phyloP scores from a whole-genome alignment of 208 protist species.

The Leishmania martiniquensis region DNA sequence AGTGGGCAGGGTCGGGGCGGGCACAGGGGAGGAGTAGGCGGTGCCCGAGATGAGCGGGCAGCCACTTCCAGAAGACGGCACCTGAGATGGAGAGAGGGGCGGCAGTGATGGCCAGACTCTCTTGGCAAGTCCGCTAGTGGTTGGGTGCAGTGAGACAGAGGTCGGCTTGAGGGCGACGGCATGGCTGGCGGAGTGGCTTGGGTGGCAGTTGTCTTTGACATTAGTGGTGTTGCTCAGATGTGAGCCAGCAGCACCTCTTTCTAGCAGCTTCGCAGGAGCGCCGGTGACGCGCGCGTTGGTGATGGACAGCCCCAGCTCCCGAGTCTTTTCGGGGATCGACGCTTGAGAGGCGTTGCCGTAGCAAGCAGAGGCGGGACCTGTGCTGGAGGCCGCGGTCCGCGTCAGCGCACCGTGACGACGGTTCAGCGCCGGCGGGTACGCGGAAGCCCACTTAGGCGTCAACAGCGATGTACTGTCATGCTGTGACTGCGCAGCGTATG shows the following conservation, averaged over 20 bases:
- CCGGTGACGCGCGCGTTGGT: background rate
- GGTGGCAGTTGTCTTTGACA: background rate
- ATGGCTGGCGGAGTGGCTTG: background rate
- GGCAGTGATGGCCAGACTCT: slow-evolving; percentile 1
- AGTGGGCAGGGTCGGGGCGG: background rate
- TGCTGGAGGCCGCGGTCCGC: background rate
- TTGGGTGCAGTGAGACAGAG: background rate
- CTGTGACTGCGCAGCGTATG: background rate
- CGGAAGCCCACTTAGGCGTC: background rate
- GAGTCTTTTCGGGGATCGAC: background rate
- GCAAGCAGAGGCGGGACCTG: background rate
- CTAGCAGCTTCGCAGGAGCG: background rate
- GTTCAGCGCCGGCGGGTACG: background rate
- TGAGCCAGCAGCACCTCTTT: background rate
- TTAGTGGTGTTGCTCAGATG: background rate
- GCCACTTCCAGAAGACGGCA: background rate
- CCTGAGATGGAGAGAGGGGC: background rate
- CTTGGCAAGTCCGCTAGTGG: background rate
- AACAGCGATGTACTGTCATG: background rate
- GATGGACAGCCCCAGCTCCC: background rate
- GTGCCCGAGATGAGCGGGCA: background rate
- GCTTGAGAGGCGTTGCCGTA: background rate
- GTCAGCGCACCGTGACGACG: background rate
- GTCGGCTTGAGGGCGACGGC: background rate
- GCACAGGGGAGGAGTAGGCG: background rate